Base-by-base conservation (phyloP, 1,139 yeast genomes). In the Geotrichum reessii region DNA sequence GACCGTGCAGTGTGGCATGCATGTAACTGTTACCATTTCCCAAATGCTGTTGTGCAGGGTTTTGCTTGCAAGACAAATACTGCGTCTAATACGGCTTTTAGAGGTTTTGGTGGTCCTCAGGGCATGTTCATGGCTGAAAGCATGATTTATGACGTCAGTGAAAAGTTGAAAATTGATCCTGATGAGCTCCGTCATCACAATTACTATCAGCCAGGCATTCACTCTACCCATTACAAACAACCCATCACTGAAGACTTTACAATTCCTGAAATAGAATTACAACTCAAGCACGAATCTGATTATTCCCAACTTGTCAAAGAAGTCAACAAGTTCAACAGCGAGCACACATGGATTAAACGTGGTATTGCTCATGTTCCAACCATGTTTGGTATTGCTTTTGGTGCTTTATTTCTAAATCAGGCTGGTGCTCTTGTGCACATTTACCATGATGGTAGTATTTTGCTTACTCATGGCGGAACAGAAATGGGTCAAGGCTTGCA, bases 51-150 rank as follows among this genome's bases (percentile, higher is more conserved):
- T 27, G 70, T 76, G 47, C 64, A 67, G 33, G 78, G 76, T 2
- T 69, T 67, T 50, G 74, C 77, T 2, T 76, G 78, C 63, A 71
- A 72, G 63, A 77, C 81, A 21, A 77, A 76, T 61, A 69, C 74
- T 11, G 79, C 79, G 1, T 75, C 80, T 11, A 77, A 77, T 64
- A 77, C 81, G 2, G 81, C 81, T 1, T 77, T 74, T 64, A 70
- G 81, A 58, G 79, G 80, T 1, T 77, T 77, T 64, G 81, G 81
- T 28, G 81, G 78, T 3, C 81, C 80, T 7, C 81, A 78, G 58
- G 81, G 80, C 3, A 76, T 77, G 75, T 76, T 74, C 59, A 69
- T 72, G 56, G 74, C 76, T 2, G 81, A 77, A 61, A 63, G 71
- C 19, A 72, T 77, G 54, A 71, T 77, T 47, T 67, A 68, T 53